These are phyloP conservation scores for Fagus crenata DNA, from an alignment of 306 rosid genomes.

Conservation along the genomic window DNA sequence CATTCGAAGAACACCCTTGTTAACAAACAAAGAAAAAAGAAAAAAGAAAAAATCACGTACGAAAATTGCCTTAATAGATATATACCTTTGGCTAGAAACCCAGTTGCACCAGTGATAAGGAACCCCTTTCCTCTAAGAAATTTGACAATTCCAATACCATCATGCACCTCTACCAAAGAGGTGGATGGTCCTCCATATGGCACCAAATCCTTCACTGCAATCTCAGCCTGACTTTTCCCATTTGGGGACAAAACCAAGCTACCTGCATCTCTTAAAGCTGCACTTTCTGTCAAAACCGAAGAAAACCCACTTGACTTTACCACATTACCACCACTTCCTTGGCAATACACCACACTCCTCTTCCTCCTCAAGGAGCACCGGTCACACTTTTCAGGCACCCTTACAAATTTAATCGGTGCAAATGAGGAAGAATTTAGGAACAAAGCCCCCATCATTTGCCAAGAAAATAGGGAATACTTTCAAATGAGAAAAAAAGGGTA, in stretches of 20 bases:
- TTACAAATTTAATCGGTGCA: conserved; percentile 33
- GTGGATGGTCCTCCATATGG: conserved; percentile 50
- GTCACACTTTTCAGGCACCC: conserved; percentile 33
- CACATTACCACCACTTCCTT: conserved; percentile 58
- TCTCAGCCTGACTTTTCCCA: conserved; percentile 46
- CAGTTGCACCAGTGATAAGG: conserved; percentile 86
- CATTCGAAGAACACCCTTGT: background rate
- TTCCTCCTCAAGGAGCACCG: conserved; percentile 42
- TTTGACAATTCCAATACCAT: conserved; percentile 78
- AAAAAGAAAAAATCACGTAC: too few species aligned
- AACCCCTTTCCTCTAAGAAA: conserved; percentile 76
- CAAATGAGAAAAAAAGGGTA: conserved; percentile 10
- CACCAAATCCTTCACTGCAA: conserved; percentile 61
- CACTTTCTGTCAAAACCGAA: conserved; percentile 45
- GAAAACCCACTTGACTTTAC: conserved; percentile 47
- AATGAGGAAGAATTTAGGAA: conserved; percentile 49
- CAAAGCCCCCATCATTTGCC: conserved; percentile 60
- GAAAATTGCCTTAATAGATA: background rate
- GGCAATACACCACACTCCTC: conserved; percentile 47
- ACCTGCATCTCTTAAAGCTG: conserved; percentile 58
- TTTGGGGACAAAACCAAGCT: conserved; percentile 63
- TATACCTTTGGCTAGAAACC: conserved; percentile 90
- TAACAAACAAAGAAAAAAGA: background rate
- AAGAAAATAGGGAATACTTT: conserved; percentile 19
- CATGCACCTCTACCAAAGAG: conserved; percentile 52